Conservation (phyloP, 306 rosid species). For the Corylus heterophylla region DNA sequence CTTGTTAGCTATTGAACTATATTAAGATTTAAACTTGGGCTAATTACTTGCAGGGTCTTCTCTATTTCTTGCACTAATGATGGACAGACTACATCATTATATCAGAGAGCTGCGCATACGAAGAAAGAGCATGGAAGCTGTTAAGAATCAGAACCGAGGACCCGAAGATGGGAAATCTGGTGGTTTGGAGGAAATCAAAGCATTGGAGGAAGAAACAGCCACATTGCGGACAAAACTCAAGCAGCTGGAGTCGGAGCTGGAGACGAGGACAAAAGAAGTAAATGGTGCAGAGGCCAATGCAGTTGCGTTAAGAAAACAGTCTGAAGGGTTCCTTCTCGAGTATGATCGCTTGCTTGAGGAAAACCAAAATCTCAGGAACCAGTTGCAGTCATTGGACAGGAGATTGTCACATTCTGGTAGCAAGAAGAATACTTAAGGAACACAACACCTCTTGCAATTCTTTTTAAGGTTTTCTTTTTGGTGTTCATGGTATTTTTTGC, state of each 20-base stretch:
- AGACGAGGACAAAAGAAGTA: constrained; percentile 56
- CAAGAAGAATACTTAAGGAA: constrained; percentile 70
- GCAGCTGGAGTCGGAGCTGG: constrained; percentile 63
- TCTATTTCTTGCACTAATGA: constrained; percentile 77
- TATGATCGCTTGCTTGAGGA: constrained; percentile 90
- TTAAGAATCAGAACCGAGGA: constrained; percentile 68
- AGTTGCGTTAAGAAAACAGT: constrained; percentile 80
- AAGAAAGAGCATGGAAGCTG: constrained; percentile 82
- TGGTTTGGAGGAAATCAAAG: constrained; percentile 49
- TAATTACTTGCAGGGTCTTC: constrained; percentile 62
- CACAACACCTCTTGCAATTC: constrained; percentile 5
- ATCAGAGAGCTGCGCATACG: constrained; percentile 77
- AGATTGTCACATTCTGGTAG: constrained; percentile 56
- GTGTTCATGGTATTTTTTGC: constrained; percentile 23
- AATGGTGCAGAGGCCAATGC: constrained; percentile 66
- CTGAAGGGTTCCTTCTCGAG: constrained; percentile 94
- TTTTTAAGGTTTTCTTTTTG: constrained; percentile 6
- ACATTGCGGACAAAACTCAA: constrained; percentile 44
- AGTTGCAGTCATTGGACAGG: constrained; percentile 58
- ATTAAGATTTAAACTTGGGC: constrained; percentile 16
- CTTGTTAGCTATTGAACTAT: constrained; percentile 17
- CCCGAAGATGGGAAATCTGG: constrained; percentile 56
- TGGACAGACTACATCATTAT: constrained; percentile 88
- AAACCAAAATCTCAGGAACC: constrained; percentile 70
- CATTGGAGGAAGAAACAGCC: constrained; percentile 56